These are phyloP conservation scores for Gossypium australe DNA, from an alignment of 345 rosid genomes.

Conservation along the genomic window DNA sequence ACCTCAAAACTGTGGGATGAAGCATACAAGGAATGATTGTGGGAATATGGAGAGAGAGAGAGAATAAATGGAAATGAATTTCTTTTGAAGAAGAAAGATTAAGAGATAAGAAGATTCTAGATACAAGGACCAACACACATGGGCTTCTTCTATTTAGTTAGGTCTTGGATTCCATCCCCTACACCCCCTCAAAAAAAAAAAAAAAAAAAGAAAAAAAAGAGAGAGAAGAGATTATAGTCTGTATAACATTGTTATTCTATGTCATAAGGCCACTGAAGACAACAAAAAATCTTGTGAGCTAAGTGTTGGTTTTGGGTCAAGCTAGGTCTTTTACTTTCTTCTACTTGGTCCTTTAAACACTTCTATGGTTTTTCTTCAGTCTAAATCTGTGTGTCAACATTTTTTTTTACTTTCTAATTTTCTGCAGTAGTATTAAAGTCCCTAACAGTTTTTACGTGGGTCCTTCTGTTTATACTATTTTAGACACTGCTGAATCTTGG, in stretches of 20 bases:
- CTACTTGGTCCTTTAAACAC: background rate
- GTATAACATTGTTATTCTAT: background rate
- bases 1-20: background rate
- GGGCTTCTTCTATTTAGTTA: background rate
- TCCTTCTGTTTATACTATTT: background rate
- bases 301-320: background rate
- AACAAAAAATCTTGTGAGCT: background rate
- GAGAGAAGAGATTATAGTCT: background rate
- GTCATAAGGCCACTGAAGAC: background rate
- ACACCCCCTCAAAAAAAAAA: too few species aligned
- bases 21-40: background rate
- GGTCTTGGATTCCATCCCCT: background rate
- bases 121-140: background rate
- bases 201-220: too few species aligned
- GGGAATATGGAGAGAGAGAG: background rate
- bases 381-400: background rate
- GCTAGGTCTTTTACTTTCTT: background rate
- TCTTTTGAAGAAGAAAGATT: background rate
- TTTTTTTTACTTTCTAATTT: background rate
- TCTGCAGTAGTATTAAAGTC: background rate
- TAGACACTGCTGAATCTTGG: background rate
- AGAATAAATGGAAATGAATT: background rate
- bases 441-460: background rate
- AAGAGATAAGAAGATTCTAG: background rate
- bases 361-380: background rate